Evolutionary conservation across 1,139 yeast species (phyloP).

Genomic region (Pichia norvegensis): DNA sequence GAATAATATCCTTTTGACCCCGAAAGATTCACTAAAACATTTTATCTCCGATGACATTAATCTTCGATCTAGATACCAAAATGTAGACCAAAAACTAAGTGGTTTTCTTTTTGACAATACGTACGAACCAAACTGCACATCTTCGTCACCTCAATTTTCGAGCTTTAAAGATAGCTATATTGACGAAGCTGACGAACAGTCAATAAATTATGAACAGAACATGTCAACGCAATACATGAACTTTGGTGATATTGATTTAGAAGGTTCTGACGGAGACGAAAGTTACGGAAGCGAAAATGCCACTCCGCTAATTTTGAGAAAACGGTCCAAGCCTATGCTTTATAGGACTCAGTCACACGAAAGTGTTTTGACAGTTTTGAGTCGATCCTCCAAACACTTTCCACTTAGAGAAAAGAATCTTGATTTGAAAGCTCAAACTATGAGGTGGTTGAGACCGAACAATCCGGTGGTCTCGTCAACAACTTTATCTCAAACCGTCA

Average conservation of each 20-base stretch:
- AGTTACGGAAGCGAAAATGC: constrained; percentile 20
- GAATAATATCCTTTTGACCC: background rate
- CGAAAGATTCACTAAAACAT: background rate
- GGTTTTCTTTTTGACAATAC: background rate
- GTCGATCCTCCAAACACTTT: constrained; percentile 2
- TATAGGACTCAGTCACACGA: constrained; percentile 33
- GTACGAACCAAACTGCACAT: background rate
- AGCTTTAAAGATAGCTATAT: background rate
- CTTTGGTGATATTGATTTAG: background rate
- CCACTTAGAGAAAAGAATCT: constrained; percentile 6
- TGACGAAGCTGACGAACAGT: background rate
- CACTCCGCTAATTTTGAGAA: constrained; percentile 17
- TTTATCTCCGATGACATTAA: background rate
- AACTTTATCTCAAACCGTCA: constrained; percentile 1
- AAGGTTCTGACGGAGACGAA: constrained; percentile 15
- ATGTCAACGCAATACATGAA: background rate
- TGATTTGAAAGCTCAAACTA: constrained; percentile 26
- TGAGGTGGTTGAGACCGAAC: constrained; percentile 27
- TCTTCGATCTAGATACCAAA: background rate
- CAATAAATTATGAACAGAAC: background rate
- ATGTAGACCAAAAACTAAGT: background rate
- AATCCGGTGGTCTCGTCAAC: constrained; percentile 18
- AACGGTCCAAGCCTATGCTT: constrained; percentile 20
- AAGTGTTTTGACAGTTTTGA: constrained; percentile 26
- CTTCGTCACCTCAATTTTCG: background rate